These are phyloP conservation scores for Rhododendron mucronatum DNA, from an alignment of 148 eudicot species.

Conservation along the genomic window DNA sequence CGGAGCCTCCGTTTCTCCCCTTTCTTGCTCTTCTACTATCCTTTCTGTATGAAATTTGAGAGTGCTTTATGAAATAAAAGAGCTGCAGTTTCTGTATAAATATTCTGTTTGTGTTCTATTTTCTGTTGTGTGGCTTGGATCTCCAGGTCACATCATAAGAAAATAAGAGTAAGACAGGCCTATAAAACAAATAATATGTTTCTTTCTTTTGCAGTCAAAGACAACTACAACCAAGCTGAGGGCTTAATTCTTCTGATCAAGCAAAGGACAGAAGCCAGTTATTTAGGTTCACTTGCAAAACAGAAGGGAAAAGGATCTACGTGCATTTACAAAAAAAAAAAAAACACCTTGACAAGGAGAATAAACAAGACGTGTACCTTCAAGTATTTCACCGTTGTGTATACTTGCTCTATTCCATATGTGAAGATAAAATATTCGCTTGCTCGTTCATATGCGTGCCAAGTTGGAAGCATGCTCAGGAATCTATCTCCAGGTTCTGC, in stretches of 20 bases:
- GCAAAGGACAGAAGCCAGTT: conserved; percentile 3
- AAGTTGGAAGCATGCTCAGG: conserved; percentile 93
- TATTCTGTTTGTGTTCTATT: neutral
- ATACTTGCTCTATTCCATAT: conserved; percentile 69
- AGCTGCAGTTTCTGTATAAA: neutral
- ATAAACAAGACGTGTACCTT: conserved; percentile 40
- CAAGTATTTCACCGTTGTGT: conserved; percentile 69
- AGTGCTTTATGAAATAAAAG: neutral
- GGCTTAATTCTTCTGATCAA: neutral
- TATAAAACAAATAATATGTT: neutral
- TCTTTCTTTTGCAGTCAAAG: neutral
- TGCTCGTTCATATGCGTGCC: conserved; percentile 99
- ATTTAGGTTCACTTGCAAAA: neutral
- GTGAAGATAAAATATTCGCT: conserved; percentile 72
- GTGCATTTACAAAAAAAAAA: neutral
- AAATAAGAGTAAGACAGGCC: neutral
- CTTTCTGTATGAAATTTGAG: neutral
- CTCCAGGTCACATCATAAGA: neutral
- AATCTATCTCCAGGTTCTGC: conserved; percentile 74
- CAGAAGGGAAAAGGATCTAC: neutral
- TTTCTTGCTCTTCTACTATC: neutral
- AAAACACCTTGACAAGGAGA: neutral
- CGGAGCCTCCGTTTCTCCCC: neutral
- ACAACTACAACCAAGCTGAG: neutral
- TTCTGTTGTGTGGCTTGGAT: neutral